These are phyloP conservation scores for Euptelea pleiosperma DNA, from an alignment of 164 flowering plant species.

Conservation along the genomic window DNA sequence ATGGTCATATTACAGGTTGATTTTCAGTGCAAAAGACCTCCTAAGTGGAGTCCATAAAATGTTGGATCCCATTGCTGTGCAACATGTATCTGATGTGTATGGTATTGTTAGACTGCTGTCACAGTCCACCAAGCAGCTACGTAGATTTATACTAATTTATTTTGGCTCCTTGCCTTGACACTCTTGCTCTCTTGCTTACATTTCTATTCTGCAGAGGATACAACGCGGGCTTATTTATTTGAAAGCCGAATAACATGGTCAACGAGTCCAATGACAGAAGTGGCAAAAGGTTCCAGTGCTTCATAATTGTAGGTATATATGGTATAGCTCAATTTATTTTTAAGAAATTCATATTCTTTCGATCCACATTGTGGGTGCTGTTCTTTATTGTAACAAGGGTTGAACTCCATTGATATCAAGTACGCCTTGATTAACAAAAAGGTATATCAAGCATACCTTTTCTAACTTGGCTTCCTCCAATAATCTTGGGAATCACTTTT, in stretches of 20 bases:
- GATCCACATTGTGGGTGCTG: constrained; percentile 18
- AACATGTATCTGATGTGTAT: no score
- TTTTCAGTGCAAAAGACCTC: no score
- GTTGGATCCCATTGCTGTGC: no score
- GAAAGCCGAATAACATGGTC: constrained; percentile 51
- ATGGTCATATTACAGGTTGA: no score
- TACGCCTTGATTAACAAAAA: no score
- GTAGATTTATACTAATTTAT: not conserved
- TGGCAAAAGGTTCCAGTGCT: not conserved
- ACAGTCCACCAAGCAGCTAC: no score
- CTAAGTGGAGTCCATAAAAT: no score
- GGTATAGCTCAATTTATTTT: constrained; percentile 13
- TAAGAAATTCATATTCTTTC: constrained; percentile 23
- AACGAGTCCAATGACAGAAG: constrained; percentile 40
- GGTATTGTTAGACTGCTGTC: no score
- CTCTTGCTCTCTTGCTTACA: not conserved
- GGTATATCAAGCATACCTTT: not conserved
- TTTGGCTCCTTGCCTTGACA: not conserved
- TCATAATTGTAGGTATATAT: not conserved
- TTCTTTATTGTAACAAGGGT: constrained; percentile 12
- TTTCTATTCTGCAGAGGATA: constrained; percentile 50
- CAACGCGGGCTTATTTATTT: constrained; percentile 48
- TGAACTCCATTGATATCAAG: not conserved
- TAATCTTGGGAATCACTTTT: not conserved
- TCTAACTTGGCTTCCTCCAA: not conserved